Conservation (phyloP, 2,329 filamentous ascomycete genomes). For the Alternaria rosae region DNA sequence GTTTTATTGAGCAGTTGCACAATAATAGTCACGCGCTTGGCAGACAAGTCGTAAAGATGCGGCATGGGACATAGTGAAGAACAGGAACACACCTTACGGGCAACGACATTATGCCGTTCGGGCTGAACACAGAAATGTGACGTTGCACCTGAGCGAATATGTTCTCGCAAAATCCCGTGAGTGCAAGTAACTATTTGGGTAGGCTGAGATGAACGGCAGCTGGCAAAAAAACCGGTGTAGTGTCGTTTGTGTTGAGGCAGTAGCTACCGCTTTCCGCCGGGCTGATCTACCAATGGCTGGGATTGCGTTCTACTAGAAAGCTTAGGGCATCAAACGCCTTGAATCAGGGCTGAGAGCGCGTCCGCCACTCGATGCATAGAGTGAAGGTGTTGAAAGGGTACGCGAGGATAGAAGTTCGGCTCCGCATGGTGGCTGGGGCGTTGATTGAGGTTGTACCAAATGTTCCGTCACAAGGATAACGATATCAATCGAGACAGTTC, state of each 20-base stretch:
- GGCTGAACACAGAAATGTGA: neutral
- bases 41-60: neutral
- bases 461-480: neutral
- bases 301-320: neutral
- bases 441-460: neutral
- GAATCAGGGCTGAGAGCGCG: neutral
- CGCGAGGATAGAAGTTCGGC: neutral
- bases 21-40: neutral
- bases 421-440: constrained; percentile 1
- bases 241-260: neutral
- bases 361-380: neutral
- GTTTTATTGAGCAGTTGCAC: neutral
- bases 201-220: neutral
- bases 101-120: constrained; percentile 31
- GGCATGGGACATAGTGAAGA: neutral
- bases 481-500: neutral
- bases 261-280: neutral
- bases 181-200: neutral
- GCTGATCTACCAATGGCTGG: neutral
- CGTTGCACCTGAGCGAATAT: neutral
- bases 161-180: neutral
- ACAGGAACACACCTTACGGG: constrained; percentile 33
- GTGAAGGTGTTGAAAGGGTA: neutral
- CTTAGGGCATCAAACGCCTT: neutral
- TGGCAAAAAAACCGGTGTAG: neutral